Conservation (phyloP, 208 protist genomes). For the Acanthamoeba lugdunensis region DNA sequence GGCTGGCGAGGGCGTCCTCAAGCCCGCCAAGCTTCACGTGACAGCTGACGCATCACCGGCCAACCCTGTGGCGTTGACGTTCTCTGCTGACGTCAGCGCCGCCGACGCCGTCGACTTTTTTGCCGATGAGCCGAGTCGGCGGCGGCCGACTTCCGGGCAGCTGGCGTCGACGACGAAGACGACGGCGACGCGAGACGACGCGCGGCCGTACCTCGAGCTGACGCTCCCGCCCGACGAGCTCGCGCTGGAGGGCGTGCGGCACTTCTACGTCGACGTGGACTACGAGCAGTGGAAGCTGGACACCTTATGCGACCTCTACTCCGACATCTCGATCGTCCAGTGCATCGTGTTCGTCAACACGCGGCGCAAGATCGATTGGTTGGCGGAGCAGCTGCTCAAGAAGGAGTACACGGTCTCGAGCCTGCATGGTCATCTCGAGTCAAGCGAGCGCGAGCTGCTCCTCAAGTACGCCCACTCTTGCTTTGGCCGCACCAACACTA, state of each 20-base stretch:
- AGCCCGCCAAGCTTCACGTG: too few species aligned
- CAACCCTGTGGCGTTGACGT: neutral
- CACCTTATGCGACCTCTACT: constrained; percentile 94
- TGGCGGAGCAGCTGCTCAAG: constrained; percentile 92
- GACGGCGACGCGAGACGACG: neutral
- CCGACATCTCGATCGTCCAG: constrained; percentile 92
- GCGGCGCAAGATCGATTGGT: constrained; percentile 94
- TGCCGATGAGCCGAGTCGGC: too few species aligned
- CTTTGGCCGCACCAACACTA: constrained; percentile 79
- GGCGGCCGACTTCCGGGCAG: too few species aligned
- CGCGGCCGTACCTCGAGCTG: neutral
- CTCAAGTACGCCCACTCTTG: neutral
- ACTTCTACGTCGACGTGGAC: constrained; percentile 97
- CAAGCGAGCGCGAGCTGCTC: constrained; percentile 93
- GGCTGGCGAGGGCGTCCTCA: neutral
- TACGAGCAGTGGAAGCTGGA: constrained; percentile 98
- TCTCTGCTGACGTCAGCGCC: neutral
- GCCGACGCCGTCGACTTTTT: too few species aligned
- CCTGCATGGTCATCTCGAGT: constrained; percentile 96
- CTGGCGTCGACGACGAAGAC: neutral
- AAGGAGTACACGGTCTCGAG: constrained; percentile 94
- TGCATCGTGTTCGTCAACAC: constrained; percentile 98
- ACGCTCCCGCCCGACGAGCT: constrained; percentile 92
- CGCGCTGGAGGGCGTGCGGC: constrained; percentile 98
- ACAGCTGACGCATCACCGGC: neutral